Percentiles rank a stretch among this genome's conserved stretches.
Conservation (phyloP, 495 filamentous ascomycete genomes). For the Penicillium turbatum region DNA sequence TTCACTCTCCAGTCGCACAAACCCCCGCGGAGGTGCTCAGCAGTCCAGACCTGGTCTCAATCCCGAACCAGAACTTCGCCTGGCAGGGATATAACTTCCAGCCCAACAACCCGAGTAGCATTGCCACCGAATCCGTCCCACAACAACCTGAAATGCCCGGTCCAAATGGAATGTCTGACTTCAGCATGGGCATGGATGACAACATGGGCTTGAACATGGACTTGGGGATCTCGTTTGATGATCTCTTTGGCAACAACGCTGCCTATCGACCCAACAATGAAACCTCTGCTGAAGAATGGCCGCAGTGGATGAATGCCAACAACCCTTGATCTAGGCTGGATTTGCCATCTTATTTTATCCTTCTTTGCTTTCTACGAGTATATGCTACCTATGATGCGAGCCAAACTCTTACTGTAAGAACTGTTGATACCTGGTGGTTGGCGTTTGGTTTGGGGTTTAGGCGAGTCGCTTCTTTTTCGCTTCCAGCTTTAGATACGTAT, state of each 20-base stretch:
- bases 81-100: constrained; percentile 45
- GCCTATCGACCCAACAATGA: constrained; percentile 18
- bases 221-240: constrained; percentile 39
- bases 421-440: constrained; percentile 23
- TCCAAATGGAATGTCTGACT: constrained; percentile 19
- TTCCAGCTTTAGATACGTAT: not conserved
- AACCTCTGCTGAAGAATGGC: constrained; percentile 38
- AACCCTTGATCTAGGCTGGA: constrained; percentile 3
- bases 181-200: constrained; percentile 32
- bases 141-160: constrained; percentile 20
- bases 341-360: not conserved
- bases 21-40: constrained; percentile 35
- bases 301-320: constrained; percentile 40
- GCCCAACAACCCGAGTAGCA: constrained; percentile 19
- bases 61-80: constrained; percentile 44
- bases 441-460: constrained; percentile 18
- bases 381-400: constrained; percentile 23
- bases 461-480: not conserved
- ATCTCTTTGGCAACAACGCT: constrained; percentile 40
- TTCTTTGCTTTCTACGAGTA: constrained; percentile 16
- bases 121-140: constrained; percentile 14
- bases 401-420: constrained; percentile 14
- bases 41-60: constrained; percentile 45
- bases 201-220: constrained; percentile 34
- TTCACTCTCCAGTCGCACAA: constrained; percentile 37